A percentile compares a stretch with the other conserved stretches of the same genome.
Conservation (phyloP, 2,329 filamentous ascomycete genomes). For the Exophiala oligosperma region DNA sequence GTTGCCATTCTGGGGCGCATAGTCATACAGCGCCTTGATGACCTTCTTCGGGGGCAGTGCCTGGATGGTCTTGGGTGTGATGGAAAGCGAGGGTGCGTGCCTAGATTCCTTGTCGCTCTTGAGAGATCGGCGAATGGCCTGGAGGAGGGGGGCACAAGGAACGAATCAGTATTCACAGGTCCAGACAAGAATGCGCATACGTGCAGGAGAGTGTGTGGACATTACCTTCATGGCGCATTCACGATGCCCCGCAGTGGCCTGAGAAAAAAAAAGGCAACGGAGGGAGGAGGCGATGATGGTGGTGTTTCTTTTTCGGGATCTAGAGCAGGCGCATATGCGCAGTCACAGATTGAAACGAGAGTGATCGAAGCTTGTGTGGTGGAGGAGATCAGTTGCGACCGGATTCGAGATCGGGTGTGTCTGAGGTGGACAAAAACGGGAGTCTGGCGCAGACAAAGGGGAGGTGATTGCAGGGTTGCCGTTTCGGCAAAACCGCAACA, state of each 20-base stretch:
- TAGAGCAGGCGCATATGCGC: conserved; percentile 19
- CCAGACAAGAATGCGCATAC: background rate
- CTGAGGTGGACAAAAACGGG: conserved; percentile 12
- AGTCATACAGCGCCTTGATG: conserved; percentile 95
- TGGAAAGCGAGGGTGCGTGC: conserved; percentile 63
- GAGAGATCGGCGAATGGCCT: conserved; percentile 83
- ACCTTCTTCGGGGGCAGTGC: conserved; percentile 97
- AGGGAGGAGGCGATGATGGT: background rate
- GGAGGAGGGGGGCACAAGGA: conserved; percentile 24
- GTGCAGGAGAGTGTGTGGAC: conserved; percentile 3
- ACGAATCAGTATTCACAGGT: conserved; percentile 2
- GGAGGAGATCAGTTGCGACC: conserved; percentile 8
- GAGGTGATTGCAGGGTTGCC: conserved; percentile 1
- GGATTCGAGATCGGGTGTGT: conserved; percentile 13
- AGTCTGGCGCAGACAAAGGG: conserved; percentile 8
- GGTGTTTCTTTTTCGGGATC: conserved; percentile 12
- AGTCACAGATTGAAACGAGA: conserved; percentile 22
- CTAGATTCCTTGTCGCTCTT: conserved; percentile 79
- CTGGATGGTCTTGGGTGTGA: conserved; percentile 81
- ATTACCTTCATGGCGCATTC: conserved; percentile 27
- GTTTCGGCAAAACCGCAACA: background rate
- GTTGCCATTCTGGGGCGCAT: conserved; percentile 68
- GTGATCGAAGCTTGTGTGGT: conserved; percentile 13
- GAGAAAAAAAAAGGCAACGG: conserved; percentile 1
- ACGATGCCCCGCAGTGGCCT: conserved; percentile 21